A percentile compares a stretch with the other conserved stretches of the same genome.
These are phyloP conservation scores for Pisolithus marmoratus DNA, from an alignment of 768 basidiomycete genomes.

Conservation along the genomic window DNA sequence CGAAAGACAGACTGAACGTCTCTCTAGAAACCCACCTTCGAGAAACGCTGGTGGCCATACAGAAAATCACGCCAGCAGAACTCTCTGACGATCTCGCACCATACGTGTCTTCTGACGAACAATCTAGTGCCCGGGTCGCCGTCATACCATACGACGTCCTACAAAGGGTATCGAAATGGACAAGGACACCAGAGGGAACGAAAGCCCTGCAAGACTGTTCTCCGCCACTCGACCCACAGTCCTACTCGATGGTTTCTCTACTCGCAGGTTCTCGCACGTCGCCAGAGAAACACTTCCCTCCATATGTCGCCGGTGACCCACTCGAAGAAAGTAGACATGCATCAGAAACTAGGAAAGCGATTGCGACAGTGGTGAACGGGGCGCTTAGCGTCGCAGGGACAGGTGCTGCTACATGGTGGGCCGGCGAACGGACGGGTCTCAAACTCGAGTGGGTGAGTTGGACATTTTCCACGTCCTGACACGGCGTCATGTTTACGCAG, in stretches of 20 bases:
- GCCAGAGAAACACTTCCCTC: constrained; percentile 64
- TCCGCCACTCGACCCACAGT: constrained; percentile 42
- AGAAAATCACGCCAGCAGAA: constrained; percentile 39
- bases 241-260: constrained; percentile 67
- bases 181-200: constrained; percentile 47
- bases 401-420: constrained; percentile 70
- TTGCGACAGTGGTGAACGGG: constrained; percentile 67
- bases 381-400: constrained; percentile 63
- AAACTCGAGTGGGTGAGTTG: constrained; percentile 68
- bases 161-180: constrained; percentile 60
- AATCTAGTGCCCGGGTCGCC: constrained; percentile 9
- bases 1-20: constrained; percentile 37
- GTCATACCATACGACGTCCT: constrained; percentile 62
- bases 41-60: constrained; percentile 42
- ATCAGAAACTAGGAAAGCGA: constrained; percentile 54
- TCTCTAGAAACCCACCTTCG: constrained; percentile 65
- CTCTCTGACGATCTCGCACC: constrained; percentile 36
- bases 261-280: constrained; percentile 77
- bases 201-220: constrained; percentile 32
- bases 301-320: constrained; percentile 40
- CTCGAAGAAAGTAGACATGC: constrained; percentile 42
- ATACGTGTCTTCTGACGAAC: constrained; percentile 29
- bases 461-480: constrained; percentile 1
- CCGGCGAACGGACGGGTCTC: constrained; percentile 58
- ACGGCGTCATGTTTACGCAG: constrained; percentile 2